Evolutionary conservation across 2,329 filamentous ascomycete genomes (phyloP).

Genomic region (Clonostachys solani): DNA sequence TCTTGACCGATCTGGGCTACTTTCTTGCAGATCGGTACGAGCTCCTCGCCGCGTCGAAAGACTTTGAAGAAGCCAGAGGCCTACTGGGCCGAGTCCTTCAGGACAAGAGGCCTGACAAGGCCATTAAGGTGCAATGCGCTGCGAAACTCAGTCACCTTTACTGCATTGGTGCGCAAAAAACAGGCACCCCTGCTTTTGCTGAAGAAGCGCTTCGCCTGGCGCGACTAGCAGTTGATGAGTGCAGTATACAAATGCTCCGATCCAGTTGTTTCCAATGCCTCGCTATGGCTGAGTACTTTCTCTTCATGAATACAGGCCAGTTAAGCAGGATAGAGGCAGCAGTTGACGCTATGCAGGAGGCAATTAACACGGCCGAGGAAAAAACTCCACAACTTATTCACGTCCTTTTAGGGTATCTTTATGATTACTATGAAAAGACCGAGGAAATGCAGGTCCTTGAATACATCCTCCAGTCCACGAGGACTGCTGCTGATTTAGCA

Average conservation of each 20-base stretch:
- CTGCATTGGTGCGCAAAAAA: neutral
- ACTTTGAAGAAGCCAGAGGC: neutral
- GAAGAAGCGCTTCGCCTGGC: neutral
- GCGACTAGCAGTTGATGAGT: neutral
- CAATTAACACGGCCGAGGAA: neutral
- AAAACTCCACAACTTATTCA: neutral
- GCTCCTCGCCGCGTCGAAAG: neutral
- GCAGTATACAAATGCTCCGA: neutral
- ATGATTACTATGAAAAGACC: neutral
- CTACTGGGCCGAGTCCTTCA: neutral
- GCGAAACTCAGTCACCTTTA: neutral
- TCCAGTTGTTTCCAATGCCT: neutral
- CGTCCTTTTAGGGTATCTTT: neutral
- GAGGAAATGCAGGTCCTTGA: neutral
- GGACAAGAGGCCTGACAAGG: neutral
- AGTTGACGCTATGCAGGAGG: neutral
- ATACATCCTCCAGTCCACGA: neutral
- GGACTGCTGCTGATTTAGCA: neutral
- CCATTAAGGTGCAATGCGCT: neutral
- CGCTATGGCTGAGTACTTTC: neutral
- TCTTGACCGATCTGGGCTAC: too few species aligned
- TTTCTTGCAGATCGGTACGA: too few species aligned
- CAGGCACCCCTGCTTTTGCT: neutral
- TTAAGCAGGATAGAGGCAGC: neutral
- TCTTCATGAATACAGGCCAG: neutral